These are phyloP conservation scores for Aspergillus steynii DNA, from an alignment of 495 filamentous ascomycete species.

Conservation along the genomic window DNA sequence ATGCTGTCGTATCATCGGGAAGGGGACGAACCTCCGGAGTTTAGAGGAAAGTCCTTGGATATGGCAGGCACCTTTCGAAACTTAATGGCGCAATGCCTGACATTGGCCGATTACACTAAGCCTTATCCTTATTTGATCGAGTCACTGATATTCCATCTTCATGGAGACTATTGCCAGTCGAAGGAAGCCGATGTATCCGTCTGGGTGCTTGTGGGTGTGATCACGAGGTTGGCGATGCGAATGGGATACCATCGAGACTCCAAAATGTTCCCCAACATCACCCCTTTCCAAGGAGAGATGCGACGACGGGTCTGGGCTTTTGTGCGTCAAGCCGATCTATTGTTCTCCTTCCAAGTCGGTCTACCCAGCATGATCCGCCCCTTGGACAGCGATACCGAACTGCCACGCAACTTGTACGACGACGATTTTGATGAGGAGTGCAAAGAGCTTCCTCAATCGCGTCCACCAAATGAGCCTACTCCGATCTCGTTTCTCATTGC, in stretches of 20 bases:
- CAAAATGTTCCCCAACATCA: constrained; percentile 77
- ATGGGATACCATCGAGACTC: constrained; percentile 97
- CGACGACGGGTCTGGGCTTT: constrained; percentile 85
- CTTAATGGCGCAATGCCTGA: constrained; percentile 83
- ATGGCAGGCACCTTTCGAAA: constrained; percentile 77
- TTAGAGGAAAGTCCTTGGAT: constrained; percentile 65
- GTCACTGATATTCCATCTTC: constrained; percentile 79
- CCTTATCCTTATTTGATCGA: constrained; percentile 86
- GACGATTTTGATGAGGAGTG: constrained; percentile 86
- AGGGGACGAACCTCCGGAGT: constrained; percentile 90
- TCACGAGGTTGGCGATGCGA: constrained; percentile 82
- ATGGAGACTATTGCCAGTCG: constrained; percentile 75
- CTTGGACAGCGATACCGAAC: constrained; percentile 78
- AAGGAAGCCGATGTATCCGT: constrained; percentile 79
- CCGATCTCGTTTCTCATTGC: constrained; percentile 86
- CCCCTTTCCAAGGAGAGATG: constrained; percentile 90
- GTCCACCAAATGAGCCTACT: constrained; percentile 76
- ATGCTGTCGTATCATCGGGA: constrained; percentile 89
- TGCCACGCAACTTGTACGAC: constrained; percentile 90
- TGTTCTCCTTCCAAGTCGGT: constrained; percentile 90
- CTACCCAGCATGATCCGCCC: constrained; percentile 86
- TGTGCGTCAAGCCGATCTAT: constrained; percentile 74
- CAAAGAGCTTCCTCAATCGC: constrained; percentile 71
- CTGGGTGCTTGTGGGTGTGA: constrained; percentile 78
- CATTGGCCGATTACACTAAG: constrained; percentile 87